Conservation (phyloP, 306 rosid genomes). For the Prunus armeniaca region DNA sequence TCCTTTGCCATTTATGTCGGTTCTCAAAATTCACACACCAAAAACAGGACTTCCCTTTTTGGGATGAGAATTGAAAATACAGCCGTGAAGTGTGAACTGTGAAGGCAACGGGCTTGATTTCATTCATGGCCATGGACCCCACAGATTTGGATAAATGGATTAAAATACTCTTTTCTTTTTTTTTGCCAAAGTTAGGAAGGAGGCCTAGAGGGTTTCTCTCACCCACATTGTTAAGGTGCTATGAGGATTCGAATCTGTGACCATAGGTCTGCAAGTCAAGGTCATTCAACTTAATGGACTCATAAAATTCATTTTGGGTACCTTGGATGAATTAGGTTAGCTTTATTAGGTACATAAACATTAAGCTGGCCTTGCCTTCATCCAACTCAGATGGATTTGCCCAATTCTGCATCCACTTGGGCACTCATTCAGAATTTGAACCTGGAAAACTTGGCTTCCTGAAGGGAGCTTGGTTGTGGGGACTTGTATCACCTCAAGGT, state of each 20-base stretch:
- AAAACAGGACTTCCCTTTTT: not conserved
- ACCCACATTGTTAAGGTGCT: too few species aligned
- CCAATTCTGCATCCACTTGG: not conserved
- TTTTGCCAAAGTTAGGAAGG: too few species aligned
- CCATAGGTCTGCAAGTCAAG: too few species aligned
- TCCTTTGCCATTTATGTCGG: conserved; percentile 11
- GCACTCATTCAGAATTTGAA: not conserved
- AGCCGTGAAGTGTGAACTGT: not conserved
- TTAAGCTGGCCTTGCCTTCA: too few species aligned
- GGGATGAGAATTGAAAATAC: not conserved
- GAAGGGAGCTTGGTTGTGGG: not conserved
- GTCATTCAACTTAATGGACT: too few species aligned
- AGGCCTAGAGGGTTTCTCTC: too few species aligned
- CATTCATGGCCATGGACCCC: not conserved
- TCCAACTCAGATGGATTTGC: not conserved
- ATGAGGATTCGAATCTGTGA: accelerated
- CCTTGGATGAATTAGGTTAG: too few species aligned
- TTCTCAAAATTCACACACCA: conserved; percentile 2
- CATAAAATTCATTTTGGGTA: too few species aligned
- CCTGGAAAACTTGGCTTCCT: not conserved
- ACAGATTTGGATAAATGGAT: not conserved
- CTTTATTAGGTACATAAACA: too few species aligned
- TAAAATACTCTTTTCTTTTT: too few species aligned
- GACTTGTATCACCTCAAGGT: not conserved
- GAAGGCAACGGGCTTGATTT: not conserved